A percentile compares a stretch with the other conserved stretches of the same genome.
These are phyloP conservation scores for Taphrina populina DNA, from an alignment of 1,139 yeast species.

Conservation along the genomic window DNA sequence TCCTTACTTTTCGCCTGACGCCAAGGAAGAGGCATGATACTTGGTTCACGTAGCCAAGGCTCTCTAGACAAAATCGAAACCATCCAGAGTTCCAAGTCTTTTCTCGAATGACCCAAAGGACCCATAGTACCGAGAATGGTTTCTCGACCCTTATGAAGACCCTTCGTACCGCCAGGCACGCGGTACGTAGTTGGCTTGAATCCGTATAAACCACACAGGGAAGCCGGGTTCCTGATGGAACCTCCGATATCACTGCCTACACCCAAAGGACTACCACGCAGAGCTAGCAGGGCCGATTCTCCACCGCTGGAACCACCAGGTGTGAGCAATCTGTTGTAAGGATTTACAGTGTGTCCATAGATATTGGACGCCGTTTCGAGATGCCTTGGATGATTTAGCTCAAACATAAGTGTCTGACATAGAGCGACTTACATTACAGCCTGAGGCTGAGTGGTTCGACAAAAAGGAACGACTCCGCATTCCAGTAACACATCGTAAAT, in stretches of 20 bases:
- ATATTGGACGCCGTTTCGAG: conserved; percentile 47
- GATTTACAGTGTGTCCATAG: conserved; percentile 51
- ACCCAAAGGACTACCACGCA: conserved; percentile 53
- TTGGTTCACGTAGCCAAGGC: conserved; percentile 60
- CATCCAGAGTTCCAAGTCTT: conserved; percentile 59
- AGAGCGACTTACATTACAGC: conserved; percentile 53
- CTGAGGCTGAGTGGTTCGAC: conserved; percentile 60
- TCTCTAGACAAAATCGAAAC: conserved; percentile 53
- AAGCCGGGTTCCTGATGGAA: conserved; percentile 55
- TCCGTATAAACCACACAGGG: conserved; percentile 56
- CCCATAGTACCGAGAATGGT: conserved; percentile 52
- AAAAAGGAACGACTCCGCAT: conserved; percentile 67
- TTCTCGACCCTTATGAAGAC: conserved; percentile 55
- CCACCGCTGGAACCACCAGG: conserved; percentile 66
- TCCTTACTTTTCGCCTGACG: conserved; percentile 45
- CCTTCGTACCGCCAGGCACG: conserved; percentile 51
- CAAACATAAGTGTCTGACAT: conserved; percentile 63
- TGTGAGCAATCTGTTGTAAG: conserved; percentile 49
- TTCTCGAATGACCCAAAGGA: conserved; percentile 53
- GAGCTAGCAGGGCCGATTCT: conserved; percentile 55
- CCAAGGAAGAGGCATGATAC: conserved; percentile 54
- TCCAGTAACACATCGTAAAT: conserved; percentile 49
- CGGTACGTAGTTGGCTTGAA: conserved; percentile 54
- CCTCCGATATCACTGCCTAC: conserved; percentile 66
- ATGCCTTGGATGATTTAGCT: conserved; percentile 49